phyloP scores from a whole-genome alignment of 23 red algal genomes.

The Gracilaria vermiculophylla region DNA sequence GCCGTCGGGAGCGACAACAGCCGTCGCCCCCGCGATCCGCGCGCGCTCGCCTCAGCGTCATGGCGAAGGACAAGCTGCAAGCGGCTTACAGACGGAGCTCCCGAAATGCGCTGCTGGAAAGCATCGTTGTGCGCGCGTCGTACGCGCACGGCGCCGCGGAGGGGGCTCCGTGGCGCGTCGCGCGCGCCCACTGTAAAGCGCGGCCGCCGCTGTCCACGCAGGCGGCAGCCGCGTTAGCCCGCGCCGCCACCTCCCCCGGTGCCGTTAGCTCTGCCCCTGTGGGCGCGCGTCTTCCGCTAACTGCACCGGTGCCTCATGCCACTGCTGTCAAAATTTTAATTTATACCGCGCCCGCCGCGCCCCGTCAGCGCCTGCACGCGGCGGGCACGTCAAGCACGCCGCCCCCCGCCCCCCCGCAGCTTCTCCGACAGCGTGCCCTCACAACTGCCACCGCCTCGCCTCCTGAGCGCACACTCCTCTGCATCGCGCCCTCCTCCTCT shows the following conservation, averaged over 20 bases:
- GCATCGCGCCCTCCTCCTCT: background rate
- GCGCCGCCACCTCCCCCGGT: background rate
- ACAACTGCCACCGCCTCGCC: background rate
- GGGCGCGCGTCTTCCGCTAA: background rate
- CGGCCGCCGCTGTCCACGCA: background rate
- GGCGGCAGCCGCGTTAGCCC: constrained; percentile 9
- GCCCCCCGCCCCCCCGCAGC: background rate
- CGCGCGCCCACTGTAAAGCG: background rate
- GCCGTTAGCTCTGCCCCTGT: background rate
- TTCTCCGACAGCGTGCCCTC: background rate
- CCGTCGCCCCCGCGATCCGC: too few relatives aligned
- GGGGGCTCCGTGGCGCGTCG: background rate
- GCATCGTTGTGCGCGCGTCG: constrained; percentile 2
- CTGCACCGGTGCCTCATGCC: background rate
- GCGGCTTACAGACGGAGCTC: background rate
- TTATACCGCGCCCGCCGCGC: background rate
- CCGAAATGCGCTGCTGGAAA: constrained; percentile 3
- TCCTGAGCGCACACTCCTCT: background rate
- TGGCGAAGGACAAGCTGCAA: background rate
- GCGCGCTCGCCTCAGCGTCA: too few relatives aligned
- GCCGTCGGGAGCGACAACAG: background rate
- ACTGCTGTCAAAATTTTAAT: background rate
- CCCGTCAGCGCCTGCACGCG: background rate
- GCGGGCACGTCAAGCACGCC: background rate
- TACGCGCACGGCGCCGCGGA: background rate